These are phyloP conservation scores for Oryza australiensis DNA, from an alignment of 176 grass and related monocot species.

Conservation along the genomic window DNA sequence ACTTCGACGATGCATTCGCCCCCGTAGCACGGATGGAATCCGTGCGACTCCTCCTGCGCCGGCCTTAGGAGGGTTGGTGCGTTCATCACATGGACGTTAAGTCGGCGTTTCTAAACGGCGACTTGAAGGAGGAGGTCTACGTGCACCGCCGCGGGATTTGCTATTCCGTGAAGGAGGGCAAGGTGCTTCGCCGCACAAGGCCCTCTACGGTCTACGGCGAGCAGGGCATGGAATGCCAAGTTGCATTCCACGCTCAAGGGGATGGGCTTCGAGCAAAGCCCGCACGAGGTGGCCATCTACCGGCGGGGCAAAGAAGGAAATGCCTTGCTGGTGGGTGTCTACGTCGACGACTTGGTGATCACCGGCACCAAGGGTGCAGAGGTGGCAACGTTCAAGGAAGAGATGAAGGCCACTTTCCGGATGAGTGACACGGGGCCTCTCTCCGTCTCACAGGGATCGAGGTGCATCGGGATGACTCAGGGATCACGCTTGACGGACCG, in stretches of 20 bases:
- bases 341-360: background rate
- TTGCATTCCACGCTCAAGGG: background rate
- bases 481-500: background rate
- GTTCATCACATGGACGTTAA: background rate
- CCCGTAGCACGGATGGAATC: too few relatives aligned
- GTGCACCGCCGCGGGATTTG: background rate
- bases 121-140: background rate
- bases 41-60: too few relatives aligned
- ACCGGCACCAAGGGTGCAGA: background rate
- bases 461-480: background rate
- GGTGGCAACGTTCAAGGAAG: too few relatives aligned
- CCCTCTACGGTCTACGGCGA: background rate
- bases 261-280: background rate
- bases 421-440: too few relatives aligned
- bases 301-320: background rate
- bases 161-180: background rate
- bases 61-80: too few relatives aligned
- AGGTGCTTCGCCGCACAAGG: background rate
- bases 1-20: too few relatives aligned
- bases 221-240: background rate
- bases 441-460: too few relatives aligned
- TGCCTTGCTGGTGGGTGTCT: background rate
- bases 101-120: background rate
- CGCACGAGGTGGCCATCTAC: background rate
- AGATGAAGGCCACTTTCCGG: too few relatives aligned